A percentile compares a stretch with the other conserved stretches of the same genome.
phyloP scores from a whole-genome alignment of 495 filamentous ascomycete genomes.

The Aspergillus bertholletiae region DNA sequence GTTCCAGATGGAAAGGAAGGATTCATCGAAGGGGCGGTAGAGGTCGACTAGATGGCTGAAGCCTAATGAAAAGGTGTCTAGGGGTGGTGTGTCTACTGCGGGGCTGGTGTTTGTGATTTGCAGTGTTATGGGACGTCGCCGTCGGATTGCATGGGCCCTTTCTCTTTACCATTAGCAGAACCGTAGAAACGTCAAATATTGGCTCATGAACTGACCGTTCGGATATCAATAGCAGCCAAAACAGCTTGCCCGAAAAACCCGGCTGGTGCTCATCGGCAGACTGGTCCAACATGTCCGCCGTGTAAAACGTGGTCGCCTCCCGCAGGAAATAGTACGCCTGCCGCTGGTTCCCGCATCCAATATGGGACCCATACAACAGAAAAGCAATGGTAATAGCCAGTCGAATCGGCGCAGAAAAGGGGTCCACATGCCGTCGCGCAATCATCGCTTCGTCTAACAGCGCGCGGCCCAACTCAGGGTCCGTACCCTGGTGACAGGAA shows the following conservation, averaged over 20 bases:
- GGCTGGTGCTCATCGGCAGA: conserved; percentile 16
- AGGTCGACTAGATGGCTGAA: conserved; percentile 64
- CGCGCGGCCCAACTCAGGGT: conserved; percentile 49
- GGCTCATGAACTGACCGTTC: conserved; percentile 61
- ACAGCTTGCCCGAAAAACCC: conserved; percentile 45
- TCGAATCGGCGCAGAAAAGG: conserved; percentile 59
- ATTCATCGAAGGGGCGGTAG: conserved; percentile 70
- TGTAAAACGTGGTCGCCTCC: conserved; percentile 62
- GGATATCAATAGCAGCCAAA: conserved; percentile 68
- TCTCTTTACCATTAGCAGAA: no score
- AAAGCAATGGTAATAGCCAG: conserved; percentile 65
- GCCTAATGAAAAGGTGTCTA: conserved; percentile 31
- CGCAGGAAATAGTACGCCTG: conserved; percentile 72
- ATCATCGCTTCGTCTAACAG: conserved; percentile 68
- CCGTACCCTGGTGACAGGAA: background rate
- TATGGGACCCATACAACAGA: conserved; percentile 68
- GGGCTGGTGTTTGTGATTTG: conserved; percentile 64
- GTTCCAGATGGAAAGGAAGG: conserved; percentile 69
- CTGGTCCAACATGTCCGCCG: conserved; percentile 39
- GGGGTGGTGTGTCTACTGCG: conserved; percentile 40
- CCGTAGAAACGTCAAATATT: no score
- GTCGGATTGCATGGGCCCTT: conserved; percentile 73
- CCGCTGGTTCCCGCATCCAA: conserved; percentile 66
- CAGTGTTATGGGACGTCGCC: conserved; percentile 67
- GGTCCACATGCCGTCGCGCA: conserved; percentile 65